These are phyloP conservation scores for Blastobotrys ciferrii DNA, from an alignment of 1,139 yeast species.

Conservation along the genomic window DNA sequence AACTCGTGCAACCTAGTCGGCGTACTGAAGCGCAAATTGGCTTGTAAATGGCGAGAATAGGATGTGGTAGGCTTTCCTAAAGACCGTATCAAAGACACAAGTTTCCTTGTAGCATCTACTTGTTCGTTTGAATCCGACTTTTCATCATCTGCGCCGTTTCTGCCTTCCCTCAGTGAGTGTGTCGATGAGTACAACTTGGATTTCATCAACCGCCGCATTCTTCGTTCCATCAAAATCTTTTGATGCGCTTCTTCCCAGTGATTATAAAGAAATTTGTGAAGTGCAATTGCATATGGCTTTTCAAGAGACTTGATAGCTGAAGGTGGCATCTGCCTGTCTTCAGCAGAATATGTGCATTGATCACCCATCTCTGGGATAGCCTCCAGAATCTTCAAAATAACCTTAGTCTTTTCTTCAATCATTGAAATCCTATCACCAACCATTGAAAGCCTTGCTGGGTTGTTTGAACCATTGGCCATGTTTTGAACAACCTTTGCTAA, in stretches of 20 bases:
- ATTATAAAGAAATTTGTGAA: constrained; percentile 65
- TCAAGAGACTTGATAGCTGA: constrained; percentile 11
- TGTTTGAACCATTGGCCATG: constrained; percentile 73
- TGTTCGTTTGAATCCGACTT: constrained; percentile 18
- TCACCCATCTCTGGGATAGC: constrained; percentile 5
- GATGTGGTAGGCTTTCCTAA: constrained; percentile 28
- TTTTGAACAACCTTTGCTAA: constrained; percentile 79
- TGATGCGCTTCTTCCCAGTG: constrained; percentile 53
- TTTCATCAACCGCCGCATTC: constrained; percentile 21
- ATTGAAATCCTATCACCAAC: constrained; percentile 27
- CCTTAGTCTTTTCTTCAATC: constrained; percentile 35
- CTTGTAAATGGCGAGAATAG: constrained; percentile 13
- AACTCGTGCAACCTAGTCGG: constrained; percentile 57
- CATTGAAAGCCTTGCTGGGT: constrained; percentile 51
- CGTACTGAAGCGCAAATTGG: constrained; percentile 15
- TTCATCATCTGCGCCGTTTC: background rate
- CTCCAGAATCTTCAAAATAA: constrained; percentile 12
- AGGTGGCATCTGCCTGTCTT: background rate
- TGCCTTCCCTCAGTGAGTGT: background rate
- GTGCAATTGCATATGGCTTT: constrained; percentile 23
- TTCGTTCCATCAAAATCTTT: constrained; percentile 29
- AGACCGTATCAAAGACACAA: constrained; percentile 27
- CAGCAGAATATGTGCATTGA: constrained; percentile 1
- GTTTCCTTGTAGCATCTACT: constrained; percentile 22
- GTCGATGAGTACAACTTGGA: constrained; percentile 8